phyloP scores from a whole-genome alignment of 495 filamentous ascomycete species.

The Baudoinia panamericana region DNA sequence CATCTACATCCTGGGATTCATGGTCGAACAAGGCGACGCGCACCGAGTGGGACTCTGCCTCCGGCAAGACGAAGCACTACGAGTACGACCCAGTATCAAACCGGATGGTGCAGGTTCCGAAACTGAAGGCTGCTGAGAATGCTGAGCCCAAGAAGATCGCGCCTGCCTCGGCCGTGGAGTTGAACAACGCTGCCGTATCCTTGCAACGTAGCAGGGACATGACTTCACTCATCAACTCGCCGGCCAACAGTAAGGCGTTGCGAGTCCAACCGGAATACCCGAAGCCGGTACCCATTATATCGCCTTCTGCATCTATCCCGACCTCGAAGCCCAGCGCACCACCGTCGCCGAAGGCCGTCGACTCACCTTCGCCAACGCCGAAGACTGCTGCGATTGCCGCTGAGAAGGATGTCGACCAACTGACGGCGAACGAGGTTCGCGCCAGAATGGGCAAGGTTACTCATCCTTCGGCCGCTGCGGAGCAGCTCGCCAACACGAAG shows the following conservation, averaged over 20 bases:
- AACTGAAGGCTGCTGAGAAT: slow-evolving; percentile 1
- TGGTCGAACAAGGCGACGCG: slow-evolving; percentile 12
- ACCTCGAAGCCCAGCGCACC: neutral
- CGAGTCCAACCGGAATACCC: too few relatives aligned
- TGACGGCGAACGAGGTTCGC: slow-evolving; percentile 18
- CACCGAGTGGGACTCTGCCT: slow-evolving; percentile 14
- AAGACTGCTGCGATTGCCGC: slow-evolving; percentile 11
- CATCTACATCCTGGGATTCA: slow-evolving; percentile 17
- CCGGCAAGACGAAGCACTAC: slow-evolving; percentile 5
- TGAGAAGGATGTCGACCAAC: slow-evolving; percentile 11
- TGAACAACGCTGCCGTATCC: neutral
- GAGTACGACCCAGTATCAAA: slow-evolving; percentile 21
- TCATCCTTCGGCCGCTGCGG: slow-evolving; percentile 1
- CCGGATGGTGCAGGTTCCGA: slow-evolving; percentile 15
- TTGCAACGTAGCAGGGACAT: neutral
- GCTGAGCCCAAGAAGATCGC: slow-evolving; percentile 1
- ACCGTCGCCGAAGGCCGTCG: neutral
- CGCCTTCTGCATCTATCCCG: neutral
- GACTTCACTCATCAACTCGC: slow-evolving; percentile 7
- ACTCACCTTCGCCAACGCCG: neutral
- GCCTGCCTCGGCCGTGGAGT: neutral
- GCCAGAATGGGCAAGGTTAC: slow-evolving; percentile 19
- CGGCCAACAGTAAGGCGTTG: too few relatives aligned
- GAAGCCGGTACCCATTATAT: too few relatives aligned
- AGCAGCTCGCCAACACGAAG: slow-evolving; percentile 6